Percentiles rank a stretch among this genome's conserved stretches.
Evolutionary conservation across 2,329 filamentous ascomycete species (phyloP).

Genomic region (Drechslerella coelobrocha): DNA sequence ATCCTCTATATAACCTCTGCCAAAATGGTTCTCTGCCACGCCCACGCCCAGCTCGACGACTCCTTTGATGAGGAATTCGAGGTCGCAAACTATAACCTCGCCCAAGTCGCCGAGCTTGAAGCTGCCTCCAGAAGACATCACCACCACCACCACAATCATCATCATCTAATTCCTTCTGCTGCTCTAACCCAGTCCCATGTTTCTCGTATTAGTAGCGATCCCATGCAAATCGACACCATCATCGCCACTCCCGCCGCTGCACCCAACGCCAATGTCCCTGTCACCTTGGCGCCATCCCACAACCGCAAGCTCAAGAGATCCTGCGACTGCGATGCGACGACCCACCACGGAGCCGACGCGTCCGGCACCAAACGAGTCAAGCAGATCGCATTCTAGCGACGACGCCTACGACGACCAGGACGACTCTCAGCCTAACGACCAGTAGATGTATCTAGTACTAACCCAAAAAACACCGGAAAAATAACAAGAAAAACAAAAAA

Average conservation of each 20-base stretch:
- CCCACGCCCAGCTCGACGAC: conserved; percentile 50
- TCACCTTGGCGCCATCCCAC: conserved; percentile 9
- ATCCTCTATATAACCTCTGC: conserved; percentile 9
- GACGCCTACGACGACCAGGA: too few relatives aligned
- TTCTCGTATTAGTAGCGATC: conserved; percentile 41
- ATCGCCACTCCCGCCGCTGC: neutral
- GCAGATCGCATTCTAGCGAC: conserved; percentile 44
- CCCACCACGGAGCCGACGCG: conserved; percentile 34
- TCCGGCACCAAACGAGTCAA: conserved; percentile 46
- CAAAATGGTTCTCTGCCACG: conserved; percentile 49
- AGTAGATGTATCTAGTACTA: too few relatives aligned
- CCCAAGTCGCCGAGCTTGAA: conserved; percentile 40
- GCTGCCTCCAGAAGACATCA: conserved; percentile 30
- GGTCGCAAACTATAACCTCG: conserved; percentile 50
- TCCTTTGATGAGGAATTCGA: conserved; percentile 49
- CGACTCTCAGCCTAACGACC: too few relatives aligned
- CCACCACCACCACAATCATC: neutral
- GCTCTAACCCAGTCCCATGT: conserved; percentile 45
- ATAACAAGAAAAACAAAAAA: neutral
- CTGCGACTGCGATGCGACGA: conserved; percentile 44
- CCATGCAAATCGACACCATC: conserved; percentile 49
- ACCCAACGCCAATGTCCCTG: neutral
- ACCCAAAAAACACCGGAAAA: too few relatives aligned
- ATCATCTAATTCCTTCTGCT: conserved; percentile 26
- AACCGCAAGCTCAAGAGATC: conserved; percentile 49